These are phyloP conservation scores for Mycena venus DNA, from an alignment of 768 basidiomycete genomes.

Conservation along the genomic window DNA sequence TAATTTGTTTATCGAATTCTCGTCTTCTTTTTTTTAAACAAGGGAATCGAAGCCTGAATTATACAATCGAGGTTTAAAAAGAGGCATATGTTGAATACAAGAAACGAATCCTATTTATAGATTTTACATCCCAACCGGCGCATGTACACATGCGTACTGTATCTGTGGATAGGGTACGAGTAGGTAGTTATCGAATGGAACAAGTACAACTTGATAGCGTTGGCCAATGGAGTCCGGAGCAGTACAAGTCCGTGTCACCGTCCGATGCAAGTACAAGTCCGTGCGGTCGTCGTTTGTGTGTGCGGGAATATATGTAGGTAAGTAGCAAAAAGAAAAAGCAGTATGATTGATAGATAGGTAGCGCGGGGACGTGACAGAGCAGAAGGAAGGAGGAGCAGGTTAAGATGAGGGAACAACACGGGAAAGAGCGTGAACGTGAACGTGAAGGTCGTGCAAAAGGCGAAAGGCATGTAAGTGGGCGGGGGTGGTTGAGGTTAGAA, in stretches of 20 bases:
- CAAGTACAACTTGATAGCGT: slow-evolving; percentile 27
- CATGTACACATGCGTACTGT: background rate
- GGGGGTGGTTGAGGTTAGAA: background rate
- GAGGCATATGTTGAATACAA: background rate
- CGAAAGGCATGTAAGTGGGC: background rate
- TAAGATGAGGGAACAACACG: background rate
- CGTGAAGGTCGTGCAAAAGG: slow-evolving; percentile 6
- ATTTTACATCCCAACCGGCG: background rate
- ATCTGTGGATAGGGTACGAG: background rate
- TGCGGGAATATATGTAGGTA: background rate
- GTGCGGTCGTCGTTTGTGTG: slow-evolving; percentile 15
- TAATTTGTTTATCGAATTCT: too few relatives aligned
- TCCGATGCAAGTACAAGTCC: slow-evolving; percentile 36
- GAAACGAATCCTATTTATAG: background rate
- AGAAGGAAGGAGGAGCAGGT: slow-evolving; percentile 1
- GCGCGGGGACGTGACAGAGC: slow-evolving; percentile 31
- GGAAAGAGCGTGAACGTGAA: background rate
- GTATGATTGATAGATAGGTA: slow-evolving; percentile 18
- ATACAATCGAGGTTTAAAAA: too few relatives aligned
- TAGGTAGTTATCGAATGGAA: slow-evolving; percentile 1
- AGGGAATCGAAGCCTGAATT: too few relatives aligned
- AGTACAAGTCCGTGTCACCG: slow-evolving; percentile 29
- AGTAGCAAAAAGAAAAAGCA: slow-evolving; percentile 11
- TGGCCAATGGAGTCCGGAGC: slow-evolving; percentile 11
- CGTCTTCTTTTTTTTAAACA: too few relatives aligned